Base-by-base conservation (phyloP, 768 basidiomycete genomes). In the Stropharia rugosoannulata region DNA sequence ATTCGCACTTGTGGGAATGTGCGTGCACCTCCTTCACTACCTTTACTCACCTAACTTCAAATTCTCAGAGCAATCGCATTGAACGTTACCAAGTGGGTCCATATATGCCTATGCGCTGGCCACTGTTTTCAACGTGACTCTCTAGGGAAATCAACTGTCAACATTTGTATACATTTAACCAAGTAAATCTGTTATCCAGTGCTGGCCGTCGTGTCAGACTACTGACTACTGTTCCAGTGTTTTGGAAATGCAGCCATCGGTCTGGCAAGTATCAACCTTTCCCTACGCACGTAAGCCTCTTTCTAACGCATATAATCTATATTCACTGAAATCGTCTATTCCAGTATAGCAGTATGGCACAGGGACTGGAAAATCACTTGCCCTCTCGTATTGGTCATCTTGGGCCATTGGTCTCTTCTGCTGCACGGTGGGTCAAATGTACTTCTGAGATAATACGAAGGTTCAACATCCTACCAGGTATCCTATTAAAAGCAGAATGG, bases 391-490 rank as follows among this genome's bases (percentile, higher is more conserved):
- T 51, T 73, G 3, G 68, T 89, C 48, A 87, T 87, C 58, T 71
- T 88, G 15, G 87, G 79, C 0, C 87, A 89, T 63, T 89, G 86
- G 87, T 85, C 85, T 3, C 74, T 89, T 40, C 74, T 88, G 27
- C 70, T 89, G 29, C 86, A 86, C 63, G 87, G 87, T 86, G 58
- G 25, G 70, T 38, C 13, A 25, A 22, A 22, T 36, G n/a, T 7
- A 19, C 32, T 15, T 46, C 18, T 36, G 39, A 8, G 48, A 27
- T 5, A n/a, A 18, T 40, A 35, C 43, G 39, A 11, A 48, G 41
- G 25, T 32, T 29, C 47, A 48, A 47, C 18, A 36, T 50, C 48
- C 41, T 41, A 37, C 18, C 47, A 85, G 85, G 85, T 32, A 67
- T 86, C 37, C 74, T 87, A 25, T 71, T 89, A 32, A 81, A 82